phyloP scores from a whole-genome alignment of 306 rosid genomes.

The Alnus glutinosa region DNA sequence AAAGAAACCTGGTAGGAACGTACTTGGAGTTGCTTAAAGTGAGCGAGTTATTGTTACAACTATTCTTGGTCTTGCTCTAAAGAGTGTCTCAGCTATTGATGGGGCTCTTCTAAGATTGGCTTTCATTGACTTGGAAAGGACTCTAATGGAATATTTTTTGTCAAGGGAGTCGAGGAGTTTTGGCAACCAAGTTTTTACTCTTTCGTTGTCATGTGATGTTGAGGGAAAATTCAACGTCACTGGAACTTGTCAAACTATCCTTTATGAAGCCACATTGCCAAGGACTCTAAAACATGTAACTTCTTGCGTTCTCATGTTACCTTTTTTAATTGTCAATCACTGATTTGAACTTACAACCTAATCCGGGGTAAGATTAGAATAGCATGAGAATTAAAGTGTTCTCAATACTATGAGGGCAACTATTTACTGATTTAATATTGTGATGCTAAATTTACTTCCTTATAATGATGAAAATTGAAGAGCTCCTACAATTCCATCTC shows the following conservation, averaged over 20 bases:
- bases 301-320: neutral
- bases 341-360: neutral
- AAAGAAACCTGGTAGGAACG: neutral
- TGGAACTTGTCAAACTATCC: neutral
- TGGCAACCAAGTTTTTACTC: constrained; percentile 1
- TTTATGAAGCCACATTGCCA: neutral
- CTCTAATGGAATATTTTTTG: neutral
- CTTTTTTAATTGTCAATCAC: neutral
- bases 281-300: constrained; percentile 15
- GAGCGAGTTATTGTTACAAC: neutral
- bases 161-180: neutral
- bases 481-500: constrained; percentile 4
- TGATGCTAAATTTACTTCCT: constrained; percentile 1
- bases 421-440: neutral
- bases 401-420: neutral
- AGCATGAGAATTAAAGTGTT: neutral
- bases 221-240: neutral
- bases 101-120: neutral
- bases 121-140: neutral
- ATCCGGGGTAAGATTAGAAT: neutral
- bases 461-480: constrained; percentile 4
- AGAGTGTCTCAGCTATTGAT: neutral
- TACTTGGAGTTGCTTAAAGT: neutral
- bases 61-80: neutral
- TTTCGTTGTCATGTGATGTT: neutral